A percentile compares a stretch with the other conserved stretches of the same genome.
Conservation (phyloP, 768 basidiomycete genomes). For the Gelatoporia subvermispora region DNA sequence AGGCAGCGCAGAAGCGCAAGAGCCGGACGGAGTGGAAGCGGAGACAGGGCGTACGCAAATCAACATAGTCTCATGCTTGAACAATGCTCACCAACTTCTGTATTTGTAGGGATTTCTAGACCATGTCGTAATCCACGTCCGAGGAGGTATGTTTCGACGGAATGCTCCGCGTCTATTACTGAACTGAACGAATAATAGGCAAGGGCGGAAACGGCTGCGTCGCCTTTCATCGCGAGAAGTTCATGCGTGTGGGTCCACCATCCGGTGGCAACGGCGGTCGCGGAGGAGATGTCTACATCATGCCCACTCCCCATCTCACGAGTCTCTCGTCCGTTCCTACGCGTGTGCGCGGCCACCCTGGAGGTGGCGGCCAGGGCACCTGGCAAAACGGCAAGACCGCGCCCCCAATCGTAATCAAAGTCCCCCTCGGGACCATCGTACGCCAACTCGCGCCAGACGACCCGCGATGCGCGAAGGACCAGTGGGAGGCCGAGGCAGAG, state of each 20-base stretch:
- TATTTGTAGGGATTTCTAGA: slow-evolving; percentile 77
- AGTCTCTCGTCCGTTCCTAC: slow-evolving; percentile 70
- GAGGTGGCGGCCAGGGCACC: slow-evolving; percentile 73
- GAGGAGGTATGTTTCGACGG: slow-evolving; percentile 50
- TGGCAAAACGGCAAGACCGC: slow-evolving; percentile 84
- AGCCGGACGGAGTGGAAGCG: slow-evolving; percentile 74
- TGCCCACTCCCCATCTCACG: slow-evolving; percentile 72
- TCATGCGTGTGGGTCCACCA: slow-evolving; percentile 77
- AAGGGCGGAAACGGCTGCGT: slow-evolving; percentile 88
- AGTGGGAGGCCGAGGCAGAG: slow-evolving; percentile 73
- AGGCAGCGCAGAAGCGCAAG: slow-evolving; percentile 29
- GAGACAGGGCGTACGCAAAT: slow-evolving; percentile 52
- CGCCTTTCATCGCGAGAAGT: slow-evolving; percentile 91
- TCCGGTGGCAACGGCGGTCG: slow-evolving; percentile 91
- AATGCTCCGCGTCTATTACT: neutral
- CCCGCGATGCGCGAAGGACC: slow-evolving; percentile 56
- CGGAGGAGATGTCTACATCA: slow-evolving; percentile 83
- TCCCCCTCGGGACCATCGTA: slow-evolving; percentile 89
- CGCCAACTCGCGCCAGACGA: slow-evolving; percentile 68
- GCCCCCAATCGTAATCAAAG: slow-evolving; percentile 66
- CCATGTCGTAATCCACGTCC: slow-evolving; percentile 71
- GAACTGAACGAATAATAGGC: slow-evolving; percentile 38
- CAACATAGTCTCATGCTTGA: neutral
- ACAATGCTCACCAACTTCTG: neutral
- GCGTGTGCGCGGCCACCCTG: slow-evolving; percentile 62